These are phyloP conservation scores for Anacardium occidentale DNA, from an alignment of 345 rosid genomes.

Conservation along the genomic window DNA sequence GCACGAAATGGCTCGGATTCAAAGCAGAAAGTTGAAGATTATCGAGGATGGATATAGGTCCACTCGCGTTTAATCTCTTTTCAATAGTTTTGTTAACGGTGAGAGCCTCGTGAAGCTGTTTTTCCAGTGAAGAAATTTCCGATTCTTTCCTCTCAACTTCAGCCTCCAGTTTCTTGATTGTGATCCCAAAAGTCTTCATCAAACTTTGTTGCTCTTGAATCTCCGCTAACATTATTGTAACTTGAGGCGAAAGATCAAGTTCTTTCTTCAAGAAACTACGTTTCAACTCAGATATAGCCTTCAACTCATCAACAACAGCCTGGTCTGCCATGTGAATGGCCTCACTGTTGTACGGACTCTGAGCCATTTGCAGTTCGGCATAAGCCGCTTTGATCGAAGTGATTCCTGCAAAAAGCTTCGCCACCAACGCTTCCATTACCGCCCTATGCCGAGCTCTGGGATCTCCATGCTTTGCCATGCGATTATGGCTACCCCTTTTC, in stretches of 20 bases:
- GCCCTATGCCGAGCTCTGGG: constrained; percentile 43
- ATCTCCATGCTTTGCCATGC: constrained; percentile 15
- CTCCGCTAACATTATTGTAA: constrained; percentile 86
- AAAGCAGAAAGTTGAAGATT: constrained; percentile 37
- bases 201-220: constrained; percentile 94
- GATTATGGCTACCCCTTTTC: constrained; percentile 1
- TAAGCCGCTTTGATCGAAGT: constrained; percentile 90
- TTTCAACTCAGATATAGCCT: constrained; percentile 67
- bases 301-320: constrained; percentile 84
- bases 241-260: constrained; percentile 79
- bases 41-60: constrained; percentile 55
- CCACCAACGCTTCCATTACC: constrained; percentile 62
- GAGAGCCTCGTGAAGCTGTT: constrained; percentile 33
- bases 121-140: constrained; percentile 36
- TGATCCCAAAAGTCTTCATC: constrained; percentile 82
- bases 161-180: constrained; percentile 63
- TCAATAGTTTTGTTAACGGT: constrained; percentile 51
- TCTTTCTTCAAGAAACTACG: constrained; percentile 62
- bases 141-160: constrained; percentile 46
- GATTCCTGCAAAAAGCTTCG: constrained; percentile 74
- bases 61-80: constrained; percentile 66
- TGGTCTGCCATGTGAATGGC: constrained; percentile 87
- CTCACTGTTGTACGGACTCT: constrained; percentile 69
- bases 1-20: constrained; percentile 52
- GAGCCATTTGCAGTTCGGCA: constrained; percentile 93